Conservation (phyloP, 257 asterid species). For the Petunia axillaris region DNA sequence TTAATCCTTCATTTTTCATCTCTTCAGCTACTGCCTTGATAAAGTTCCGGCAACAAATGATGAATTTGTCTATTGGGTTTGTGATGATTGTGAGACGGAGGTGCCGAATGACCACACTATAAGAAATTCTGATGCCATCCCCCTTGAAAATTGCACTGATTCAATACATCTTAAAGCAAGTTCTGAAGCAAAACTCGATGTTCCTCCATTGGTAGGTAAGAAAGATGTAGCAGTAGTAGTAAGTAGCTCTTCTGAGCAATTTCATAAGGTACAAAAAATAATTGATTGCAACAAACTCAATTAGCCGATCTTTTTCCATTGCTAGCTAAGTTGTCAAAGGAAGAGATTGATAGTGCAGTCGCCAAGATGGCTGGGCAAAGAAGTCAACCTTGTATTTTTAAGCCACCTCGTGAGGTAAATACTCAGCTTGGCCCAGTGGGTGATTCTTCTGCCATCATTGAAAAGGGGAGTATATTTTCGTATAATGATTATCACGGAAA, state of each 20-base stretch:
- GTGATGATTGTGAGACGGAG: conserved; percentile 29
- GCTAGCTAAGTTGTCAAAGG: no score
- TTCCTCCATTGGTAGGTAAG: neutral
- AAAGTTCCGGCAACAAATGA: conserved; percentile 26
- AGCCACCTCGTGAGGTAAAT: no score
- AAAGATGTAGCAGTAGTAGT: neutral
- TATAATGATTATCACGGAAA: no score
- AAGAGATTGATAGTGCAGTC: no score
- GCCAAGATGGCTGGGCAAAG: no score
- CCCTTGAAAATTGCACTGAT: neutral
- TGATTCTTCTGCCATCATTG: no score
- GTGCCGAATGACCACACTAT: conserved; percentile 16
- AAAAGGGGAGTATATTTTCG: no score
- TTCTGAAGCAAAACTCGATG: neutral
- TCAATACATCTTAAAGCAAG: conserved; percentile 13
- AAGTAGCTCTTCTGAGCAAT: conserved; percentile 19
- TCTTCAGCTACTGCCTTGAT: conserved; percentile 39
- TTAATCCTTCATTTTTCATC: neutral
- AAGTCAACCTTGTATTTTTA: no score
- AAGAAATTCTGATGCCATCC: neutral
- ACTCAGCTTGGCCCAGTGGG: no score
- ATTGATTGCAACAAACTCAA: neutral
- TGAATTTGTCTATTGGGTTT: conserved; percentile 37
- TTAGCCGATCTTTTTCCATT: conserved; percentile 20
- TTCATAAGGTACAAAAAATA: conserved; percentile 17